Base-by-base conservation (phyloP, 805 yeast species). In the Priceomyces fermenticarens region DNA sequence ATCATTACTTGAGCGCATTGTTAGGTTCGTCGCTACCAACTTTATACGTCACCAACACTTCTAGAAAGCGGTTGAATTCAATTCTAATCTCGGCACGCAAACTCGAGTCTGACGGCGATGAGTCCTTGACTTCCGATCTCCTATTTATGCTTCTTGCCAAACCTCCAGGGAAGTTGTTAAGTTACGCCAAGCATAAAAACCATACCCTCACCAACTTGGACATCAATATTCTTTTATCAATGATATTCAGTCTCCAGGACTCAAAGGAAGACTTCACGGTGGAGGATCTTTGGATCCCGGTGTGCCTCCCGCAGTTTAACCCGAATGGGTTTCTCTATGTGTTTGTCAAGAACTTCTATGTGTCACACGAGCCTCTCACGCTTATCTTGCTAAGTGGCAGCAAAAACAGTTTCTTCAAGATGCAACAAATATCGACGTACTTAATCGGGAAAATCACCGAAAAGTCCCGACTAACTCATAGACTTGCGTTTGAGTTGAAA, bases 201-300 rank as follows among this genome's bases (percentile, higher is more conserved):
- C 98, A 91, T 59, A 75, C 83, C 5, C 59, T 91, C 28, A 85
- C 85, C 48, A 89, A 95, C 2, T 79, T 85, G 7, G 99, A 91
- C 60, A 65, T 93, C 12, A 86, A 85, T 37, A 67, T 87, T 6
- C 62, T 93, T 17, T 80, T 88, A 45, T 77, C 85, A 12, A 77
- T 88, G 63, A 77, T 91, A 2, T 78, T 78, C 52, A 38, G 80
- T 0, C 72, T 78, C 46, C 67, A 67, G 17, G 56, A 52, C 8
- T 50, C 49, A n/a, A 48, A 42, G 6, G 32, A 37, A 2, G 42
- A 40, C 20, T 42, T 40, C 52, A 46, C 75, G 49, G 55, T 70
- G 42, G 85, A 85, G 49, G 97, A 90, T 54, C 78, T 88, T 43
- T 93, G 98, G 98, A 77, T 87, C 10, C 99, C 99, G 0, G 72